A percentile compares a stretch with the other conserved stretches of the same genome.
Conservation (phyloP, 2,329 filamentous ascomycete genomes). For the Calonectria pseudoreteaudii region DNA sequence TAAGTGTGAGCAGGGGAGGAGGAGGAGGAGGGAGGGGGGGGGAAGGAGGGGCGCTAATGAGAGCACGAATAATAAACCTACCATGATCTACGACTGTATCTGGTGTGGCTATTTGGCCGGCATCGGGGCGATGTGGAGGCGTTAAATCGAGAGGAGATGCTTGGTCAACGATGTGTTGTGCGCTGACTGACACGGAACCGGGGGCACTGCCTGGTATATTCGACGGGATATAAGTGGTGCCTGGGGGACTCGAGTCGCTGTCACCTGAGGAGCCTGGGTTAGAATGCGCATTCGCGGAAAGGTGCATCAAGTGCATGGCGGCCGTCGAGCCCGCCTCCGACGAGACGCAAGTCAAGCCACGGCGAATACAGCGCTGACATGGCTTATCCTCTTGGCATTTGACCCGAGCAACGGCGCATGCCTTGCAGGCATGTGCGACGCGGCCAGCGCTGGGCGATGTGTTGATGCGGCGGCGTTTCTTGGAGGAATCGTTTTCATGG, state of each 20-base stretch:
- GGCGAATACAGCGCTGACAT: conserved; percentile 62
- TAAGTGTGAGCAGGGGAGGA: too few species aligned
- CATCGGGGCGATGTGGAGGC: conserved; percentile 26
- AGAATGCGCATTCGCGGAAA: conserved; percentile 52
- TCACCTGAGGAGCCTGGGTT: conserved; percentile 38
- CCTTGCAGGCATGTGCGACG: conserved; percentile 64
- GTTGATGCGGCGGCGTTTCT: conserved; percentile 60
- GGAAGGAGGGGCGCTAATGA: too few species aligned
- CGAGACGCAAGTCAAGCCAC: conserved; percentile 58
- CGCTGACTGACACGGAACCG: conserved; percentile 21
- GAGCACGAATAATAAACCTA: not conserved
- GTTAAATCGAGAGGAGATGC: conserved; percentile 31
- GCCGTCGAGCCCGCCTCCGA: conserved; percentile 53
- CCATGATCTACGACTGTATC: conserved; percentile 34
- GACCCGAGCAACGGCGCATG: conserved; percentile 64
- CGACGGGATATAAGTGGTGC: conserved; percentile 18
- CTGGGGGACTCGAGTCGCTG: conserved; percentile 30
- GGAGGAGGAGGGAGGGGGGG: too few species aligned
- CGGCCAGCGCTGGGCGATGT: conserved; percentile 59
- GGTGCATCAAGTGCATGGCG: conserved; percentile 57
- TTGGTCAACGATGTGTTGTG: conserved; percentile 27
- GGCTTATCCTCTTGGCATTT: conserved; percentile 68
- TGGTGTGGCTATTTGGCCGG: conserved; percentile 35
- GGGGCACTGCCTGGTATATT: conserved; percentile 17
- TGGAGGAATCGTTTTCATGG: conserved; percentile 61